Base-by-base conservation (phyloP, 352 stramenopile species). In the Phytophthora parvispora region DNA sequence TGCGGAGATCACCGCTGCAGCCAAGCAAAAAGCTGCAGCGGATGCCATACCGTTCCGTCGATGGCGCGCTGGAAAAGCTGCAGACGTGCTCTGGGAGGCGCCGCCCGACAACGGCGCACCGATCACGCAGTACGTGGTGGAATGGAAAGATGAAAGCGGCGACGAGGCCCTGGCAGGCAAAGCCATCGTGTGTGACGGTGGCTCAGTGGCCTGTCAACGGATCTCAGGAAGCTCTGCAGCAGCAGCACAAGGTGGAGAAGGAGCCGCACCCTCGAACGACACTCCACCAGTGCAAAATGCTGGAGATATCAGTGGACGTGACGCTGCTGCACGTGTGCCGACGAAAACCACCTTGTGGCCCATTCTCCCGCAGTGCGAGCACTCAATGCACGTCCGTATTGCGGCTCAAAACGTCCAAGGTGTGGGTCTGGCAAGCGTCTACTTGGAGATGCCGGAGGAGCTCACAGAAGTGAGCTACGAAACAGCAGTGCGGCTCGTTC, bases 311-410 rank as follows among this genome's bases (percentile, higher is more conserved):
- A 50, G 24, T 22, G 38, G 53, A 36, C 31, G 3, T 24, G 27
- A n/a, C 47, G 18, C 20, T 6, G 54, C 32, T 32, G 0, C 13
- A 5, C 8, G 1, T 32, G 54, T 60, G 6, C 71, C 79, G 9
- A 87, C 77, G 18, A 86, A 67, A 31, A 92, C 86, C 6, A 94
- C 86, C 0, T 36, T 94, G 18, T 94, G 86, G 86, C 84, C 86
- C 1, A 92, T 94, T 40, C 61, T 77, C 10, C 36, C 76, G 1
- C 53, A 84, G 10, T 67, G 60, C 16, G 83, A 84, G 31, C 57
- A 51, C n/a, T 84, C 84, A 0, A 68, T 94, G 18, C 72, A 76
- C 1, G 53, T 94, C 9, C 81, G 86, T 6, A 72, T 94, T 1
- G 77, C 81, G 6, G 88, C 88, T 28, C 62, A 90, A 32, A 95